These are phyloP conservation scores for Bimuria novae-zelandiae DNA, from an alignment of 2,329 filamentous ascomycete species.

Conservation along the genomic window DNA sequence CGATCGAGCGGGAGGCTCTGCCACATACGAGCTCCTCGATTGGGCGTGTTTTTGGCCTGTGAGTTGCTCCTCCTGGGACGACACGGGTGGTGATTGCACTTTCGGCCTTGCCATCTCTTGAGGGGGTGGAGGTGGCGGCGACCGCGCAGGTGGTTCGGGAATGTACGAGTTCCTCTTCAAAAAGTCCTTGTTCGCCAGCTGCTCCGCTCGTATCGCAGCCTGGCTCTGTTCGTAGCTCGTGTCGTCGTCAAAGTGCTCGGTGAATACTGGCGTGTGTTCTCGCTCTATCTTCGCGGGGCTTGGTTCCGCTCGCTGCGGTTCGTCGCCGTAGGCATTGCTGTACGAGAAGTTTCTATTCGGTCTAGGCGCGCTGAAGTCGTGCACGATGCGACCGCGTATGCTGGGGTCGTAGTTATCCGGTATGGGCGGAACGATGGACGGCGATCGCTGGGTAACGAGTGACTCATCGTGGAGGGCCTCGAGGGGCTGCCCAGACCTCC, in stretches of 20 bases:
- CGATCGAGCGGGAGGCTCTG: constrained; percentile 12
- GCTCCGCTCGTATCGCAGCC: constrained; percentile 53
- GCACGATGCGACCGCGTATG: constrained; percentile 65
- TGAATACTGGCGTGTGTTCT: constrained; percentile 63
- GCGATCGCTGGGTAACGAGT: constrained; percentile 54
- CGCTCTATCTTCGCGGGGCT: constrained; percentile 45
- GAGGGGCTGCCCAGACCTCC: constrained; percentile 59
- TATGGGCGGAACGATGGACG: constrained; percentile 52
- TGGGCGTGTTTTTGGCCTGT: constrained; percentile 47
- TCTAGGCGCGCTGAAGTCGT: constrained; percentile 68
- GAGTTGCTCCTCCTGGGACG: not conserved
- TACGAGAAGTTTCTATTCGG: constrained; percentile 50
- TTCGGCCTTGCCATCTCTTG: no score
- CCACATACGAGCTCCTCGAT: constrained; percentile 44
- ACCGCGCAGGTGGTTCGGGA: constrained; percentile 25
- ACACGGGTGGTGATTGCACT: not conserved
- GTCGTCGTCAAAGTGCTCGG: constrained; percentile 64
- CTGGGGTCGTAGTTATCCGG: constrained; percentile 67
- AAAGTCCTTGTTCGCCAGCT: constrained; percentile 54
- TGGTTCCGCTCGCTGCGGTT: constrained; percentile 12
- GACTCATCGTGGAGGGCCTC: constrained; percentile 55
- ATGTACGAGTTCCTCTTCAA: constrained; percentile 49
- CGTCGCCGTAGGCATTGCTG: constrained; percentile 34
- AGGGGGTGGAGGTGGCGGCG: constrained; percentile 3
- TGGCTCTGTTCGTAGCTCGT: constrained; percentile 46